Evolutionary conservation across 768 basidiomycete genomes (phyloP), one percentile per base, ranked within the genome.

Genomic region (Flagelloscypha sp.): DNA sequence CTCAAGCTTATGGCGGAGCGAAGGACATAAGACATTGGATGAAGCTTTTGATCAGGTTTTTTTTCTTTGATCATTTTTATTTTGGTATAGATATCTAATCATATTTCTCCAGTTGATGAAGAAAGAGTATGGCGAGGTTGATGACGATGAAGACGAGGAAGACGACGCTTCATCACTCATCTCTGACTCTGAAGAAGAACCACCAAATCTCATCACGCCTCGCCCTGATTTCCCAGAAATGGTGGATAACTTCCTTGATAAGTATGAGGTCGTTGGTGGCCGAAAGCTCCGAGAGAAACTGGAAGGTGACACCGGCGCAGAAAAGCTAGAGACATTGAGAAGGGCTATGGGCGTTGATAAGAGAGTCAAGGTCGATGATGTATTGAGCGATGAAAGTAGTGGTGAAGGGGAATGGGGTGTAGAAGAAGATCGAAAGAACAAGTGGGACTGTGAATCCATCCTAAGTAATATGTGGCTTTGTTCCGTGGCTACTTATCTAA

Each of bases 391-490:
- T 1, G 67, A 72, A 25, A n/a, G n/a, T n/a, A n/a, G n/a, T n/a
- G n/a, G n/a, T n/a, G 61, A 59, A 5, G 59, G 56, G n/a, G 52
- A 44, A 62, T 37, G 41, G 56, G 34, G 45, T 45, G 6, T n/a
- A n/a, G 38, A 40, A 15, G 70, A 72, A 31, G 72, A 76, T 46
- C 74, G 77, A 36, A 77, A 82, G 45, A 80, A 84, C 44, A 62
- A 76, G 29, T 99, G 95, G 95, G 95, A 99, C 53, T 93, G 87
- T 42, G 93, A 99, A 57, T 95, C 90, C 1, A 84, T 99, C 24
- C 64, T 99, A 2, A 80, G 94, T 94, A 56, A 55, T n/a, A n/a
- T n/a, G n/a, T n/a, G 85, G 70, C 9, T 33, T 28, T 13, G 9
- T 18, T 15, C 21, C 2, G 18, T 21, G 18, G 30, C 28, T n/a